Base-by-base conservation (phyloP, 257 asterid species). In the Fraxinus anomala region DNA sequence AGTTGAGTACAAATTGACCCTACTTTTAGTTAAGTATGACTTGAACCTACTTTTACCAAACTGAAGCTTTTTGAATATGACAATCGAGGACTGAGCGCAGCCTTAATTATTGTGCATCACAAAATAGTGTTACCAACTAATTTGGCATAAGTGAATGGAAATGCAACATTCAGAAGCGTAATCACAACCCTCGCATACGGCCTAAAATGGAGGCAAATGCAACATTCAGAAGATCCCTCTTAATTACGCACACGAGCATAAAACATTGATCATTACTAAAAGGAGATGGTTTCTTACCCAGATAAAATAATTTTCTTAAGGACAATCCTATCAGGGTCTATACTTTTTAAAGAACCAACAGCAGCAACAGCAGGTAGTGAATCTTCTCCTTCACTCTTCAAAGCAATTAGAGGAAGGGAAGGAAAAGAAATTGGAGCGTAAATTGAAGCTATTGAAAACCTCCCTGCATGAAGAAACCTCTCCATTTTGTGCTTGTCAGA, bases 401-500 rank as follows among this genome's bases (percentile, higher is more conserved):
- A 78, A 72, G 94, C 98, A 76, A 96, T 65, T 39, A 93, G 83
- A 74, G 98, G 99, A 76, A 88, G 91, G 42, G 97, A 79, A 68
- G 91, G 89, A 78, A 96, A 92, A 73, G 87, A 91, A 73, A 93
- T 89, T 4, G 99, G 98, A 78, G 98, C 98, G 82, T 83, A 96
- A 73, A 91, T 70, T 30, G 99, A 96, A 79, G 98, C 98, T 75
- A 92, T 75, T 56, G 98, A 92, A 84, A 89, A 92, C 78, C 89
- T 82, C 37, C 99, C 98, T 2, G 92, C 85, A 79, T 96, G 99
- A 83, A 96, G 98, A 90, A 93, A 96, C 81, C 96, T 94, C 91
- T 96, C 99, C 99, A 96, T 91, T 83, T 96, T 96, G 87, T 89
- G 96, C 88, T 92, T 91, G 79, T 89, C 94, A 39, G 94, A 89